Conservation (phyloP, 2,329 filamentous ascomycete species). For the Cladosporium sp. region DNA sequence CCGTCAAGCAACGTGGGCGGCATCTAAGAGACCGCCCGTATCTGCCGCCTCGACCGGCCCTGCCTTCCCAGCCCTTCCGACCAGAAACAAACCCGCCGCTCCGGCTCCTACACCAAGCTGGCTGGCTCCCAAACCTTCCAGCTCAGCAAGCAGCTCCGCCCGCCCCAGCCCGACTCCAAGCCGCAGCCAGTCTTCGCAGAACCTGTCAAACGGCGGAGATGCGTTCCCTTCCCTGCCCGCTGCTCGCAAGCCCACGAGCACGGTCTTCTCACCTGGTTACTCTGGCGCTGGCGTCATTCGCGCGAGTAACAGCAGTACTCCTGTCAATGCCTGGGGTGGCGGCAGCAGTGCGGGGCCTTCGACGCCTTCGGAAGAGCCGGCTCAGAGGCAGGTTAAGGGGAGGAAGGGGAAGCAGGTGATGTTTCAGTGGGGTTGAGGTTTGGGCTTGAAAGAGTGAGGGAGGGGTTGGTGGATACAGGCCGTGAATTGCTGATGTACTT, state of each 20-base stretch:
- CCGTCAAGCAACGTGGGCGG: slow-evolving; percentile 55
- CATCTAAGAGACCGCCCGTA: slow-evolving; percentile 26
- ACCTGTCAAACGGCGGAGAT: slow-evolving; percentile 41
- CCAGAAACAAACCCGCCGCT: slow-evolving; percentile 17
- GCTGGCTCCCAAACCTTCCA: slow-evolving; percentile 28
- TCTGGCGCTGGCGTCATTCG: slow-evolving; percentile 42
- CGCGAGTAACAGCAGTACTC: slow-evolving; percentile 36
- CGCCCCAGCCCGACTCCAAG: slow-evolving; percentile 33
- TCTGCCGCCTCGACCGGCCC: slow-evolving; percentile 16
- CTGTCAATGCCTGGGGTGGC: slow-evolving; percentile 39
- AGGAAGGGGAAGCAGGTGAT: slow-evolving; percentile 49
- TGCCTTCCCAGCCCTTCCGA: slow-evolving; percentile 26
- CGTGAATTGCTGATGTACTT: too few species aligned
- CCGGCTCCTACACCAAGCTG: slow-evolving; percentile 22
- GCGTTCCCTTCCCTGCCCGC: slow-evolving; percentile 80
- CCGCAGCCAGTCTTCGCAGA: slow-evolving; percentile 30
- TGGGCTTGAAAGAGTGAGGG: too few species aligned
- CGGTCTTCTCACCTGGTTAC: slow-evolving; percentile 49
- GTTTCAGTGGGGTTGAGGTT: slow-evolving; percentile 47
- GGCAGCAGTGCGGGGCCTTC: slow-evolving; percentile 24
- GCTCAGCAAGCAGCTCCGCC: slow-evolving; percentile 25
- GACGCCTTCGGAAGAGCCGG: slow-evolving; percentile 19
- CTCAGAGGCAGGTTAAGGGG: slow-evolving; percentile 34
- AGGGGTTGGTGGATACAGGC: too few species aligned
- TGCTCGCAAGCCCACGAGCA: slow-evolving; percentile 64